Conservation (phyloP, 768 basidiomycete species). For the Cytidiella melzeri region DNA sequence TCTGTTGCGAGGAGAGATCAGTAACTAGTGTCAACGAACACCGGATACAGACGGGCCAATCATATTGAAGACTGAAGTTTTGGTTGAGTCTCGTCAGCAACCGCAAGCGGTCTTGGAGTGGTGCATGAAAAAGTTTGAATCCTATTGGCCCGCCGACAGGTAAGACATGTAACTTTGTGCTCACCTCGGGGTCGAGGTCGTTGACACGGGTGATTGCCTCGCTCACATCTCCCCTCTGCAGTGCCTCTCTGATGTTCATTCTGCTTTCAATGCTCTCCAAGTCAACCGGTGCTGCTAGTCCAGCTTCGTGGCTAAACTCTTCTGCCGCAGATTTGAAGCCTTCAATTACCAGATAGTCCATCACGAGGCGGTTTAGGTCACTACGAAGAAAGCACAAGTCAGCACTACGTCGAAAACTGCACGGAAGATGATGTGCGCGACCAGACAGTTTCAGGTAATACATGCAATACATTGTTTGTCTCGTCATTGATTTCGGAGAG, state of each 20-base stretch:
- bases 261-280: conserved; percentile 90
- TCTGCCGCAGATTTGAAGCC: conserved; percentile 96
- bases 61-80: conserved; percentile 99
- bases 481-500: conserved; percentile 89
- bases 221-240: conserved; percentile 92
- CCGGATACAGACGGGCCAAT: conserved; percentile 31
- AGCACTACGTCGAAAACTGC: conserved; percentile 12
- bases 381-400: conserved; percentile 37
- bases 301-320: conserved; percentile 88
- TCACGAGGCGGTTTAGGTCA: conserved; percentile 89
- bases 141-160: conserved; percentile 37
- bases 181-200: conserved; percentile 94
- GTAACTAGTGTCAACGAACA: conserved; percentile 12
- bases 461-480: conserved; percentile 61
- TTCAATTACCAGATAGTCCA: conserved; percentile 97
- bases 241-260: conserved; percentile 89
- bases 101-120: conserved; percentile 82
- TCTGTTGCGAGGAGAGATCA: conserved; percentile 44
- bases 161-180: conserved; percentile 24
- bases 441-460: conserved; percentile 71
- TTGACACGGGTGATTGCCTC: conserved; percentile 94
- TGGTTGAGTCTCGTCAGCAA: conserved; percentile 80
- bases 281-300: conserved; percentile 70
- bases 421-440: conserved; percentile 11
- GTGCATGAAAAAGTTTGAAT: conserved; percentile 96